Evolutionary conservation across 768 basidiomycete species (phyloP), one percentile per base, ranked within the genome.

Genomic region (Mycena albidolilacea): DNA sequence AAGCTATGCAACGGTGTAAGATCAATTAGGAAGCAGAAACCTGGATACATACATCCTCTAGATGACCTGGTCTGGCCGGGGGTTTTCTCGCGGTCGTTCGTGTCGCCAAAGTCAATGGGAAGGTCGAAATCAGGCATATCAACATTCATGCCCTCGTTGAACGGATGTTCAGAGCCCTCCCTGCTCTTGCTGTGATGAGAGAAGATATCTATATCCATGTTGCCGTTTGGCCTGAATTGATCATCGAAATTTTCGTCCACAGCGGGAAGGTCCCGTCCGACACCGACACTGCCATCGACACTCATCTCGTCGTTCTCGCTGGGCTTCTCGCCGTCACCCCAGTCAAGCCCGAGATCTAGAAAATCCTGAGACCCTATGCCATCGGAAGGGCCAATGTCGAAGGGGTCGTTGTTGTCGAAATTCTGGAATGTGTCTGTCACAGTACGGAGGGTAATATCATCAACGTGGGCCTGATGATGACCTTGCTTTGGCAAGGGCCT

Each of bases 311-410:
- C 92, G 54, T 86, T 68, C n/a, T 68, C 72, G 57, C 46, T 60
- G 48, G 70, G 70, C 14, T 80, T 80, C 43, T 77, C 79, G 58
- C 89, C 89, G 71, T 91, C 93, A 58, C 90, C 95, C 79, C 94
- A 94, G 76, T 92, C 90, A 64, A 96, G 87, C 67, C 92, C 95
- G 38, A 96, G 85, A 79, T 95, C 94, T 38, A 93, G 79, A 78
- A 92, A 94, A 79, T 95, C 95, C 79, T 95, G 93, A 3, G 95
- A 96, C 23, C 94, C 95, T 75, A 97, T 94, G 43, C 94, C 95
- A 75, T 93, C 93, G 0, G 90, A 89, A 17, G 92, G 92, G 4
- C 92, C 94, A 58, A 95, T 87, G 77, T 93, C 94, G 72, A 94
- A 94, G n/a, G 90, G 90, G 76, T 91, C 92, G 52, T 91, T 89